These are phyloP conservation scores for Pseudogymnoascus sp. DNA, from an alignment of 2,329 filamentous ascomycete genomes.

Conservation along the genomic window DNA sequence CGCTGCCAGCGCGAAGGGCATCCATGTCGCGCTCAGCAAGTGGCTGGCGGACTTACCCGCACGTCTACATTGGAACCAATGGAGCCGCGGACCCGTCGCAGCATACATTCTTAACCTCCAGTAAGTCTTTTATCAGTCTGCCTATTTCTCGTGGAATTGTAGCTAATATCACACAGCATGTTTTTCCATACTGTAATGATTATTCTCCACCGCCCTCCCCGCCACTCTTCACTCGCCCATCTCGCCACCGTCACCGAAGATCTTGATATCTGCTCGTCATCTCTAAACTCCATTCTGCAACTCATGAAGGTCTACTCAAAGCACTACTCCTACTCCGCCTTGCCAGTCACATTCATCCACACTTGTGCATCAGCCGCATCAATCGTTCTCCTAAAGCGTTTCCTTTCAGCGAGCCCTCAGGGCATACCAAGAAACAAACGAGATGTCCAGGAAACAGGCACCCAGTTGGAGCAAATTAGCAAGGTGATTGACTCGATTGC, in stretches of 20 bases:
- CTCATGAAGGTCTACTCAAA: conserved; percentile 39
- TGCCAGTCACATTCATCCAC: conserved; percentile 43
- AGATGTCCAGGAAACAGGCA: conserved; percentile 41
- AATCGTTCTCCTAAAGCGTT: conserved; percentile 40
- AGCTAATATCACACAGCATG: conserved; percentile 27
- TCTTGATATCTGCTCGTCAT: conserved; percentile 44
- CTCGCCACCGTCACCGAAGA: conserved; percentile 37
- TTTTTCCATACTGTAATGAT: conserved; percentile 46
- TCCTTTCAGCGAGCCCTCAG: conserved; percentile 25
- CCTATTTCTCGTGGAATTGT: not conserved
- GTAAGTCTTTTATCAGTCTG: conserved; percentile 16
- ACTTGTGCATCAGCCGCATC: conserved; percentile 42
- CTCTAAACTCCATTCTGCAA: conserved; percentile 38
- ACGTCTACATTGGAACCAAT: conserved; percentile 45
- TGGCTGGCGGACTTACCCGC: conserved; percentile 41
- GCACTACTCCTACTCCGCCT: conserved; percentile 37
- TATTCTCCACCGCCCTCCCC: conserved; percentile 43
- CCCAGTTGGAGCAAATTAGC: conserved; percentile 41
- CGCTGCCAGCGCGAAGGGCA: conserved; percentile 37
- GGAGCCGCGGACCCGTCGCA: conserved; percentile 41
- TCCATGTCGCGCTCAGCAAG: conserved; percentile 40
- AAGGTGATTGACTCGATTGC: conserved; percentile 47
- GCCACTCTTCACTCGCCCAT: conserved; percentile 35
- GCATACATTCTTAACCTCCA: conserved; percentile 42
- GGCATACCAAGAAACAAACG: conserved; percentile 20